These are phyloP conservation scores for Clonostachys sp. DNA, from an alignment of 2,329 filamentous ascomycete species.

Conservation along the genomic window DNA sequence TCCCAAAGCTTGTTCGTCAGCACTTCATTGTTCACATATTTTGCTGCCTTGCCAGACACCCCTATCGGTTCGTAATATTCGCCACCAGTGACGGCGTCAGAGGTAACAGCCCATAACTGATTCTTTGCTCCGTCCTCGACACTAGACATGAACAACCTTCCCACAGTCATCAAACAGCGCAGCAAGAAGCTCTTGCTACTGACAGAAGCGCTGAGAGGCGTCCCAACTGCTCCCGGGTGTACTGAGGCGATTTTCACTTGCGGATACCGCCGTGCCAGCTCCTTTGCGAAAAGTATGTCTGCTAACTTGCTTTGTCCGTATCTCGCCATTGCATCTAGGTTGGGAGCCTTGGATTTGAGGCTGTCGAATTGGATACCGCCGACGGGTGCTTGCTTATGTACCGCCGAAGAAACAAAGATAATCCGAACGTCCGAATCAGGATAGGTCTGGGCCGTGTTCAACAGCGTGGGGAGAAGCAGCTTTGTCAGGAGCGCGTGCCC, in stretches of 20 bases:
- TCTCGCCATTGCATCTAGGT: slow-evolving; percentile 18
- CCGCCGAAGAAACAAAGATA: slow-evolving; percentile 32
- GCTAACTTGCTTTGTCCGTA: slow-evolving; percentile 48
- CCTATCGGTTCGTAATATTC: slow-evolving; percentile 1
- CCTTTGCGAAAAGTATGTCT: slow-evolving; percentile 38
- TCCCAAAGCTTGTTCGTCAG: not conserved
- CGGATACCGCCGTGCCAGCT: slow-evolving; percentile 36
- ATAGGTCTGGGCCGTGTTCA: slow-evolving; percentile 6
- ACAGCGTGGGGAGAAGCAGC: slow-evolving; percentile 20
- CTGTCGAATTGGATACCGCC: slow-evolving; percentile 18
- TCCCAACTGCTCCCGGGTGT: slow-evolving; percentile 38
- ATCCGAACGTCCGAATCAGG: slow-evolving; percentile 31
- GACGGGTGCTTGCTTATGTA: slow-evolving; percentile 8
- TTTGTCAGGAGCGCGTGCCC: slow-evolving; percentile 22
- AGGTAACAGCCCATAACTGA: not conserved
- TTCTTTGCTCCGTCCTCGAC: not conserved
- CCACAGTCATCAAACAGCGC: not conserved
- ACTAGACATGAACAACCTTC: not conserved
- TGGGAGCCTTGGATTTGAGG: slow-evolving; percentile 5
- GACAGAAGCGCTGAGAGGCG: slow-evolving; percentile 9
- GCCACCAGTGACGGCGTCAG: not conserved
- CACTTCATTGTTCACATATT: not conserved
- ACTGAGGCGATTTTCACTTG: slow-evolving; percentile 35
- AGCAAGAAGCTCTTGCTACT: no score
- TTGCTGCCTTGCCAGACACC: not conserved